Evolutionary conservation across 2,329 filamentous ascomycete genomes (phyloP).

Genomic region (Diaporthe longicolla): DNA sequence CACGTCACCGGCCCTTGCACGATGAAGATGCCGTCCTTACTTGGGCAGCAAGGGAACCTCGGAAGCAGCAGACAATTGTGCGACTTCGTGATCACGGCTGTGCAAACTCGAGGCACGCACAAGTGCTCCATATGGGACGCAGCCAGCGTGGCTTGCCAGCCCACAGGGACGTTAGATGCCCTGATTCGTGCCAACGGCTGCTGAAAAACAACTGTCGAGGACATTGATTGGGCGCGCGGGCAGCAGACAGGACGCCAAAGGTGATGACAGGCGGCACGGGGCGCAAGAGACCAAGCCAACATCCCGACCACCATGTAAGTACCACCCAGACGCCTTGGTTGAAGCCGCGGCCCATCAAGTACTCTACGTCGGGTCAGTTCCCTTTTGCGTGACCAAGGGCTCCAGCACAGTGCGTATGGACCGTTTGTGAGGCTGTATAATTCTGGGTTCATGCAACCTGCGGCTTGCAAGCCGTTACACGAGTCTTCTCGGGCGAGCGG

Average conservation of each 20-base stretch:
- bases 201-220: not conserved
- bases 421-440: conserved; percentile 7
- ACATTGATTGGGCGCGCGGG: not conserved
- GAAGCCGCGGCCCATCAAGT: conserved; percentile 4
- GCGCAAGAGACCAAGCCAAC: conserved; percentile 16
- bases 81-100: conserved; percentile 2
- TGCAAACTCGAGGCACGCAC: conserved; percentile 28
- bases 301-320: conserved; percentile 7
- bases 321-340: not conserved
- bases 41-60: conserved; percentile 21
- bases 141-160: conserved; percentile 24
- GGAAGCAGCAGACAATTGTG: conserved; percentile 16
- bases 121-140: conserved; percentile 2
- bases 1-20: conserved; percentile 3
- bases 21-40: not conserved
- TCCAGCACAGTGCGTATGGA: conserved; percentile 10
- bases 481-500: conserved; percentile 30
- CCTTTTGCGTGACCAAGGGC: conserved; percentile 19
- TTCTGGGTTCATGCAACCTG: conserved; percentile 17
- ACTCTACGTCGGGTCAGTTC: not conserved
- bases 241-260: conserved; percentile 20
- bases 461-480: conserved; percentile 33
- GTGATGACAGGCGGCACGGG: conserved; percentile 29
- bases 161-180: not conserved
- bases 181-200: conserved; percentile 29